These are phyloP conservation scores for Opeltia flavorubescens DNA, from an alignment of 495 filamentous ascomycete species.

Conservation along the genomic window DNA sequence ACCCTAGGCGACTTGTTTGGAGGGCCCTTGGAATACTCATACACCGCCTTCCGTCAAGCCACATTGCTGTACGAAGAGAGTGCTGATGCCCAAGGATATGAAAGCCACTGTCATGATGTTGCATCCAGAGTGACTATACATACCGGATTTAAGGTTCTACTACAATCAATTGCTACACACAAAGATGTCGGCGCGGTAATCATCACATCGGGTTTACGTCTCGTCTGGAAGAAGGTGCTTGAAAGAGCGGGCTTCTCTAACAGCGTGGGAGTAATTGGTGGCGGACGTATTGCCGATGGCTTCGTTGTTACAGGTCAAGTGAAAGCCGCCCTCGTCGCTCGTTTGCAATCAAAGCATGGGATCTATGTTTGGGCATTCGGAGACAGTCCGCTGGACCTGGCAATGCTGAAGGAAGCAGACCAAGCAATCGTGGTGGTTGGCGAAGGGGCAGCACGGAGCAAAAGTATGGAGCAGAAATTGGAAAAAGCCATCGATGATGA, in stretches of 20 bases:
- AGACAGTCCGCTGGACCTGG: slow-evolving; percentile 45
- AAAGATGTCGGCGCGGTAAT: slow-evolving; percentile 36
- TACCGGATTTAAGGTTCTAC: slow-evolving; percentile 33
- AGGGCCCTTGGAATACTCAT: slow-evolving; percentile 36
- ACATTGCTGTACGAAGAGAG: slow-evolving; percentile 40
- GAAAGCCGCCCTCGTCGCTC: slow-evolving; percentile 35
- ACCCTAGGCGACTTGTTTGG: slow-evolving; percentile 37
- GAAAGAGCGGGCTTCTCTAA: slow-evolving; percentile 28
- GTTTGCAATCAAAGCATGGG: slow-evolving; percentile 21
- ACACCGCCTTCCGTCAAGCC: slow-evolving; percentile 43
- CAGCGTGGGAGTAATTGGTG: slow-evolving; percentile 38
- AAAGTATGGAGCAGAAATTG: slow-evolving; percentile 39
- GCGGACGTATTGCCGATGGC: slow-evolving; percentile 34
- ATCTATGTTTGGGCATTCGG: slow-evolving; percentile 46
- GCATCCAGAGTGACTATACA: slow-evolving; percentile 31
- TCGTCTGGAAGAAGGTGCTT: slow-evolving; percentile 45
- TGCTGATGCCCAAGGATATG: slow-evolving; percentile 27
- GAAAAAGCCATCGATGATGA: slow-evolving; percentile 26
- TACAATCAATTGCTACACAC: slow-evolving; percentile 23
- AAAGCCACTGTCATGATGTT: slow-evolving; percentile 32
- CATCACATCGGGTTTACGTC: slow-evolving; percentile 41
- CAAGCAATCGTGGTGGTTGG: slow-evolving; percentile 46
- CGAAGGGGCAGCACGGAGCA: slow-evolving; percentile 33
- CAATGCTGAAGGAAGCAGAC: slow-evolving; percentile 42
- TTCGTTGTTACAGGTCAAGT: slow-evolving; percentile 37